Base-by-base conservation (phyloP, 1,139 yeast genomes). In the Blastobotrys elegans region DNA sequence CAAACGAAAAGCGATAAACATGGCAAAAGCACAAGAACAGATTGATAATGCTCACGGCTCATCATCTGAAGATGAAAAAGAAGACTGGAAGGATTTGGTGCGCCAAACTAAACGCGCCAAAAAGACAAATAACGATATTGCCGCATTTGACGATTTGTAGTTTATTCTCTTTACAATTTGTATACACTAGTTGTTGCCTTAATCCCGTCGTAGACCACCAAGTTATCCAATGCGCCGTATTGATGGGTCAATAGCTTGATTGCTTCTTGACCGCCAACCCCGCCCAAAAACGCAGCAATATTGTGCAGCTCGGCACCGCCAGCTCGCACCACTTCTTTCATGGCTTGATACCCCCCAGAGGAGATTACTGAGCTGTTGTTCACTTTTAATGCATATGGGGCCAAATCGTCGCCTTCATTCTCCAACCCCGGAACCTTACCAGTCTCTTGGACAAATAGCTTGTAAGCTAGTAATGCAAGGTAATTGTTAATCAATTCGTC, bases 71-170 rank as follows among this genome's bases (percentile, higher is more conserved):
- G 84, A 76, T 29, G 32, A n/a, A 6, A 75, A 73, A 49, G 76
- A 71, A 29, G 98, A 92, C 66, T 92, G 98, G 98, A 92, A 92
- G 67, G 94, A 86, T 39, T 62, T 84, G 37, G 83, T 90, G 1
- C 71, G 79, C 54, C 76, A 75, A 44, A 80, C 74, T 54, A 88
- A 87, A 62, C 80, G 75, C 65, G 73, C 71, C 52, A 79, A 77
- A 58, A 66, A 65, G 48, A 56, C 44, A 18, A 44, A 44, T 8
- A 24, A 16, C n/a, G 31, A n/a, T 8, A 80, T 77, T 57, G 85
- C 87, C 2, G 72, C 77, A 29, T 87, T 86, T 67, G 95, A 84
- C 60, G 95, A 79, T 65, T 71, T 86, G 60, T 85, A 72, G 53
- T 3, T 29, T 40, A 6, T 27, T 75, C 77, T 69, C 35, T 8